Evolutionary conservation across 75 land plant genomes (phyloP), one percentile per base, ranked within the genome.

Genomic region (Azolla pinnata): DNA sequence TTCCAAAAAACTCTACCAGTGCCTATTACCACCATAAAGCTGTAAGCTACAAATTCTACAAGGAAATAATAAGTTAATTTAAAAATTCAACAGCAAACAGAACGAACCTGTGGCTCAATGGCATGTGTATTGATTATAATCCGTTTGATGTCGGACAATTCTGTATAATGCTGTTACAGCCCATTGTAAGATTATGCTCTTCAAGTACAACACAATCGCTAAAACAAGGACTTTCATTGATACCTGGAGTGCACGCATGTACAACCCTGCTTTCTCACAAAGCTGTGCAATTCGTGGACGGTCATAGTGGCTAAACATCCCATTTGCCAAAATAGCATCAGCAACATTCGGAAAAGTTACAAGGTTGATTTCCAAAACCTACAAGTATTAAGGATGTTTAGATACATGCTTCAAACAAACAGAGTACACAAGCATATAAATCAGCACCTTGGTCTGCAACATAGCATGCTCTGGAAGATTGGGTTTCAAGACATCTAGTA

Each of bases 51-150:
- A n/a, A n/a, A n/a, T n/a, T n/a, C n/a, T n/a, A n/a, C n/a, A n/a
- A n/a, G n/a, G n/a, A n/a, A n/a, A n/a, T n/a, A n/a, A n/a, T n/a
- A n/a, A n/a, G n/a, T n/a, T n/a, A n/a, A n/a, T n/a, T n/a, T 2
- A 65, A 54, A 51, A 63, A 90, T 93, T 93, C 84, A n/a, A n/a
- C n/a, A n/a, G n/a, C n/a, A n/a, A n/a, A 38, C 14, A 38, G n/a
- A n/a, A n/a, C 86, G 49, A 38, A 92, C 97, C 97, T 88, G 90
- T 53, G 95, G 89, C 60, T 91, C 97, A 67, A 91, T 91, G 2
- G 90, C 97, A 80, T 91, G 97, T 19, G 95, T 91, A 64, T 91
- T 91, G 50, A 91, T 88, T 54, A 91, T 90, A 56, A 91, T 80
- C 67, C 96, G 95, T 49, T 91, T 91, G n/a, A 91, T 88, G 76